A percentile compares a stretch with the other conserved stretches of the same genome.
These are phyloP conservation scores for Arthrobotrys conoides DNA, from an alignment of 2,329 filamentous ascomycete genomes.

Conservation along the genomic window DNA sequence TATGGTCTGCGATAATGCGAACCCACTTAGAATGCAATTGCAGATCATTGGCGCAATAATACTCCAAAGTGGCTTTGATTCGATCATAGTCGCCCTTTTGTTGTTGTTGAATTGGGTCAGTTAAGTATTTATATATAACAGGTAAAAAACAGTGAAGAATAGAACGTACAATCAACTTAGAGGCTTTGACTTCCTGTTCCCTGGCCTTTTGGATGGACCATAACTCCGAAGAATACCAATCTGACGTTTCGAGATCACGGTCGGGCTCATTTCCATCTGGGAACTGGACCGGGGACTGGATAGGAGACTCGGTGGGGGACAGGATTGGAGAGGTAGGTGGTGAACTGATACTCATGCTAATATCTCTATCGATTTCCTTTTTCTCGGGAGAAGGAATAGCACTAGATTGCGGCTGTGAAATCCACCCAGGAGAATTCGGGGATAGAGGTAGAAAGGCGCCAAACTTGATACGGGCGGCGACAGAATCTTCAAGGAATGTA, in stretches of 20 bases:
- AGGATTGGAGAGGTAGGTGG: constrained; percentile 1
- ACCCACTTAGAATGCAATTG: constrained; percentile 48
- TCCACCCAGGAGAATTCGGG: not conserved
- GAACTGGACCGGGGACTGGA: not conserved
- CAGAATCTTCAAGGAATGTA: not conserved
- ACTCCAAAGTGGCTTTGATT: constrained; percentile 48
- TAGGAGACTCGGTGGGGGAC: not conserved
- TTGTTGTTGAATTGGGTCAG: not conserved
- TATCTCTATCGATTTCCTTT: not conserved
- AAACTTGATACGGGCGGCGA: not conserved
- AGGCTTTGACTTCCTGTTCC: constrained; percentile 42
- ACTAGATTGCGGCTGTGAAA: not conserved
- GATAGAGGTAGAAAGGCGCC: not conserved
- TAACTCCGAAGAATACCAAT: constrained; percentile 41
- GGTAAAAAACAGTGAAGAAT: not conserved
- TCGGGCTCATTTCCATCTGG: not conserved
- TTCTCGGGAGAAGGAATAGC: not conserved
- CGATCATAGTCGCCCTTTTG: constrained; percentile 35
- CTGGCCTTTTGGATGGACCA: constrained; percentile 36
- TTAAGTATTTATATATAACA: not conserved
- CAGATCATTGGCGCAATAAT: constrained; percentile 49
- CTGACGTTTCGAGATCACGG: not conserved
- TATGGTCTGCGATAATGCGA: constrained; percentile 47
- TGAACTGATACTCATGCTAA: not conserved
- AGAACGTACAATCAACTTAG: constrained; percentile 41